These are phyloP conservation scores for Euphorbia celastroides DNA, from an alignment of 441 rosid species.

Conservation along the genomic window DNA sequence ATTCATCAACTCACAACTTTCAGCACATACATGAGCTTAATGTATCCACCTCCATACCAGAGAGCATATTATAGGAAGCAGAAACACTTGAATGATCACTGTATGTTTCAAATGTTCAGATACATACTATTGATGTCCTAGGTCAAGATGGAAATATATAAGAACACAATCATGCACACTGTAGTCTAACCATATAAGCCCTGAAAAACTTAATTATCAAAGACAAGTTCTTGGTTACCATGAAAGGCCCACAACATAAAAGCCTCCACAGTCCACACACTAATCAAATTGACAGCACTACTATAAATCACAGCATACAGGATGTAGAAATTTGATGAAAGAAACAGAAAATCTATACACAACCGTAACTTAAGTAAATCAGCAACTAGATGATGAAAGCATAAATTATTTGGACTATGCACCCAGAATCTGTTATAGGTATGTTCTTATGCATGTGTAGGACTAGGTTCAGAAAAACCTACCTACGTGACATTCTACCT, in stretches of 20 bases:
- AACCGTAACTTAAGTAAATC: not conserved
- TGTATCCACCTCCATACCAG: not conserved
- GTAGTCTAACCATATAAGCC: not conserved
- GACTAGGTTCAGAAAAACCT: no score
- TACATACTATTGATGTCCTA: not conserved
- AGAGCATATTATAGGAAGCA: not conserved
- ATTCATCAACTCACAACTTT: not conserved
- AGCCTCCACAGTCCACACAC: not conserved
- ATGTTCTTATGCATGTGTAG: not conserved
- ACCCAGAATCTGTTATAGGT: not conserved
- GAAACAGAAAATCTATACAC: not conserved
- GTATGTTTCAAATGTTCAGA: not conserved
- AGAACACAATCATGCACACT: not conserved
- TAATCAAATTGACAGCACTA: not conserved
- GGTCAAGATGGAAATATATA: not conserved
- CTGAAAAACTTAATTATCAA: no score
- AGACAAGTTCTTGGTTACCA: not conserved
- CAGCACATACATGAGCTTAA: constrained; percentile 1
- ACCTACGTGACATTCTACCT: no score
- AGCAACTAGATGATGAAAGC: not conserved
- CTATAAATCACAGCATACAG: not conserved
- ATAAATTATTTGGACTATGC: not conserved
- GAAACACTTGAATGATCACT: not conserved
- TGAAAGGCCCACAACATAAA: not conserved
- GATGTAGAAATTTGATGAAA: not conserved